phyloP scores from a whole-genome alignment of 306 rosid species.

The Lathyrus aphaca region DNA sequence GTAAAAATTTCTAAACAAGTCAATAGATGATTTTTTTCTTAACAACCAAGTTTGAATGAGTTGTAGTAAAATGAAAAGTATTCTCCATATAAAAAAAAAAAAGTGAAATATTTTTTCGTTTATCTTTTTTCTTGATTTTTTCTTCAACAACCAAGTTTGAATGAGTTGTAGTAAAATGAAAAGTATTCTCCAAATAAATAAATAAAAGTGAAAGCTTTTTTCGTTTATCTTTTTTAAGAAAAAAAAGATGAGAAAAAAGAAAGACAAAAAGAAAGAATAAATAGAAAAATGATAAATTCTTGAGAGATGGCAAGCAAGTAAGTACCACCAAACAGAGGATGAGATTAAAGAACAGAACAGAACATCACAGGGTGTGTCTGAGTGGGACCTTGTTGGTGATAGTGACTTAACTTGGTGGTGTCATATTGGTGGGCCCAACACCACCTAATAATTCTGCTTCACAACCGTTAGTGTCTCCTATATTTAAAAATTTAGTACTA shows the following conservation, averaged over 20 bases:
- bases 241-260: not conserved
- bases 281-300: not conserved
- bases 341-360: not conserved
- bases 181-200: not conserved
- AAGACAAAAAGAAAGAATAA: not conserved
- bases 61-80: too few species aligned
- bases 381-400: conserved; percentile 37
- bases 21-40: too few species aligned
- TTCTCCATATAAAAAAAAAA: too few species aligned
- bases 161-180: too few species aligned
- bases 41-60: too few species aligned
- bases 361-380: not conserved
- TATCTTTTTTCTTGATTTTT: too few species aligned
- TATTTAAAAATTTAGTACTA: too few species aligned
- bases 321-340: not conserved
- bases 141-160: too few species aligned
- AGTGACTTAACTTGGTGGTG: conserved; percentile 36
- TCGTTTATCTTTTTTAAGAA: not conserved
- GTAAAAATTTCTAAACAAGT: too few species aligned
- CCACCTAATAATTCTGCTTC: not conserved
- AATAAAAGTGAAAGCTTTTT: not conserved
- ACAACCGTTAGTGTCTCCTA: not conserved
- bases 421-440: conserved; percentile 34
- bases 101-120: too few species aligned
- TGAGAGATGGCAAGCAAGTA: conserved; percentile 22